Evolutionary conservation across 106 monocot genomes (phyloP).

Genomic region (Narthecium ossifragum): DNA sequence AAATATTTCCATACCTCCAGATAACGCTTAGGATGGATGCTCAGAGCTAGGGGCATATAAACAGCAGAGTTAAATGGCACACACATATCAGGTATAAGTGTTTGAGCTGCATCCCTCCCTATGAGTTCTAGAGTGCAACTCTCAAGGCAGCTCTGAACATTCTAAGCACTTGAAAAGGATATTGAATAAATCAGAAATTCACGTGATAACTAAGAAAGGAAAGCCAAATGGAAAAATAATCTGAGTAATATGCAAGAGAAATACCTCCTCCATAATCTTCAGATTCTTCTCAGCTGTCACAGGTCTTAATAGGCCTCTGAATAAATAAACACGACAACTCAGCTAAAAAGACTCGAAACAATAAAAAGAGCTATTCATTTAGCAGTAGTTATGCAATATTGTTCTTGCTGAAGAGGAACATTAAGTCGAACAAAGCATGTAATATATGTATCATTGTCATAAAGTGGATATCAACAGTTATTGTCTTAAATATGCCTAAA

Average conservation of each 20-base stretch:
- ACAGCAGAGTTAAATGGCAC: constrained; percentile 62
- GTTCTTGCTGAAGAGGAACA: too few species aligned
- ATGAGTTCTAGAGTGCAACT: constrained; percentile 51
- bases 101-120: constrained; percentile 46
- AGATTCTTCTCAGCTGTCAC: constrained; percentile 58
- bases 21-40: constrained; percentile 81
- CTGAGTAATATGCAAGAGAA: neutral
- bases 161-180: constrained; percentile 52
- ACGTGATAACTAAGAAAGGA: too few species aligned
- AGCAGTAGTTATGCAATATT: too few species aligned
- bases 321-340: too few species aligned
- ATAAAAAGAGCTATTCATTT: too few species aligned
- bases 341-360: too few species aligned
- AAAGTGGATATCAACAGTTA: too few species aligned
- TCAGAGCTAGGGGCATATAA: constrained; percentile 79
- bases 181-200: too few species aligned
- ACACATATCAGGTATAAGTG: constrained; percentile 58
- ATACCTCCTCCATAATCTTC: constrained; percentile 72
- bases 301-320: constrained; percentile 87
- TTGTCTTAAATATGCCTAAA: too few species aligned
- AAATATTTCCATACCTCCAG: constrained; percentile 60
- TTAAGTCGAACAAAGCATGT: too few species aligned
- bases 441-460: too few species aligned
- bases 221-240: neutral
- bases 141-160: constrained; percentile 52